Conservation (phyloP, 768 basidiomycete species). For the Rubroboletus pulcherrimus region DNA sequence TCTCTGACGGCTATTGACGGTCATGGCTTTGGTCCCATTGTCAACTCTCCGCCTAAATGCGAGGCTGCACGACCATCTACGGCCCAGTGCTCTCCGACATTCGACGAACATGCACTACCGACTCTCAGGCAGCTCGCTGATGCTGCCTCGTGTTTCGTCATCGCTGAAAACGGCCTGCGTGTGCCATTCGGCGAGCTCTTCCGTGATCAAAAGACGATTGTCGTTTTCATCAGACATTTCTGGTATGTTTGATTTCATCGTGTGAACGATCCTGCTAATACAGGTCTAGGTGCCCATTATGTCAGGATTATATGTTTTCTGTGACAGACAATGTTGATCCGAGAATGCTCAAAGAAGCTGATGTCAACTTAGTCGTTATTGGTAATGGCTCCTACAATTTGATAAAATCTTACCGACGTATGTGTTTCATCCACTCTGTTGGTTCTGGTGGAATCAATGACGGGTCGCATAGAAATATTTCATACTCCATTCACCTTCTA, state of each 20-base stretch:
- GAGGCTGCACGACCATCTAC: constrained; percentile 17
- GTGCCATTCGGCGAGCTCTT: constrained; percentile 70
- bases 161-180: constrained; percentile 62
- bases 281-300: constrained; percentile 62
- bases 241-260: constrained; percentile 40
- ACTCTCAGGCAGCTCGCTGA: constrained; percentile 52
- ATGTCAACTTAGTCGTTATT: constrained; percentile 66
- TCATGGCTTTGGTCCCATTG: constrained; percentile 1
- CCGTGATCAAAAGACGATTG: constrained; percentile 54
- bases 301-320: constrained; percentile 84
- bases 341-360: constrained; percentile 44
- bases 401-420: constrained; percentile 70
- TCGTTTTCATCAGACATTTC: constrained; percentile 87
- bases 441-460: background rate
- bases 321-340: constrained; percentile 48
- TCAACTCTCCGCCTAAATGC: background rate
- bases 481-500: constrained; percentile 69
- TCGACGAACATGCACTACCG: constrained; percentile 49
- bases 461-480: constrained; percentile 53
- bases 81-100: constrained; percentile 15
- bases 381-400: constrained; percentile 75
- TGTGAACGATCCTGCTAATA: constrained; percentile 5
- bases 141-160: constrained; percentile 60
- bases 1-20: constrained; percentile 22
- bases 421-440: constrained; percentile 20